Evolutionary conservation across 2,329 filamentous ascomycete species (phyloP).

Genomic region (Chaetomiaceae sp.): DNA sequence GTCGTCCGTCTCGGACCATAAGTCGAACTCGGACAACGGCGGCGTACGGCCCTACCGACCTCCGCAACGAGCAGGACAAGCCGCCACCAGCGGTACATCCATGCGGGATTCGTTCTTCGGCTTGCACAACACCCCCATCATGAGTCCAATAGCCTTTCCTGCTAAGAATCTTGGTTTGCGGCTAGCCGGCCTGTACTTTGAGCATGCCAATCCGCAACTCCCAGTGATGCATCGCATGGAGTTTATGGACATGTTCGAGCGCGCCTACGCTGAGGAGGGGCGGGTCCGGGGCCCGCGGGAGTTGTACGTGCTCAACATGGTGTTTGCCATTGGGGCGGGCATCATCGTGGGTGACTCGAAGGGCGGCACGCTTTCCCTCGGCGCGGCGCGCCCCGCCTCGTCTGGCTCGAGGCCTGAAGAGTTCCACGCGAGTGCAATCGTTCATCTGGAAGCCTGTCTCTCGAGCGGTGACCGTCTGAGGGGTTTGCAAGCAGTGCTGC

Average conservation of each 20-base stretch:
- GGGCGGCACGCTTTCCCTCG: slow-evolving; percentile 20
- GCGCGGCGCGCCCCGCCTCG: slow-evolving; percentile 9
- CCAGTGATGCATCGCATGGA: slow-evolving; percentile 84
- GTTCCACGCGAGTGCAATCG: slow-evolving; percentile 90
- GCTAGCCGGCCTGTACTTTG: slow-evolving; percentile 81
- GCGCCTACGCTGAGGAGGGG: slow-evolving; percentile 65
- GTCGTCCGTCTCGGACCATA: slow-evolving; percentile 56
- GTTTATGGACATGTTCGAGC: slow-evolving; percentile 83
- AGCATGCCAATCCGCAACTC: slow-evolving; percentile 93
- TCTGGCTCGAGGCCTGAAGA: slow-evolving; percentile 62
- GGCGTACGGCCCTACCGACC: slow-evolving; percentile 54
- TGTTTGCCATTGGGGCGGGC: slow-evolving; percentile 90
- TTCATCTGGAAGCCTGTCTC: slow-evolving; percentile 83
- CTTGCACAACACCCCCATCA: slow-evolving; percentile 83
- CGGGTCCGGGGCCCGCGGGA: slow-evolving; percentile 67
- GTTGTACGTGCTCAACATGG: slow-evolving; percentile 93
- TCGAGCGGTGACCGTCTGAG: slow-evolving; percentile 85
- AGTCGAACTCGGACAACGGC: slow-evolving; percentile 61
- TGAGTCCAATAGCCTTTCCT: slow-evolving; percentile 80
- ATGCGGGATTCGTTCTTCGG: slow-evolving; percentile 97
- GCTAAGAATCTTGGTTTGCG: slow-evolving; percentile 65
- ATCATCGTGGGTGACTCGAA: slow-evolving; percentile 70
- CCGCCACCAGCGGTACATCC: slow-evolving; percentile 62
- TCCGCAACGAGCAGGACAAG: slow-evolving; percentile 36
- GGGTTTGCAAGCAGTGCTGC: slow-evolving; percentile 85